phyloP scores from a whole-genome alignment of 768 basidiomycete species.

The Strobilomyces dryophilus region DNA sequence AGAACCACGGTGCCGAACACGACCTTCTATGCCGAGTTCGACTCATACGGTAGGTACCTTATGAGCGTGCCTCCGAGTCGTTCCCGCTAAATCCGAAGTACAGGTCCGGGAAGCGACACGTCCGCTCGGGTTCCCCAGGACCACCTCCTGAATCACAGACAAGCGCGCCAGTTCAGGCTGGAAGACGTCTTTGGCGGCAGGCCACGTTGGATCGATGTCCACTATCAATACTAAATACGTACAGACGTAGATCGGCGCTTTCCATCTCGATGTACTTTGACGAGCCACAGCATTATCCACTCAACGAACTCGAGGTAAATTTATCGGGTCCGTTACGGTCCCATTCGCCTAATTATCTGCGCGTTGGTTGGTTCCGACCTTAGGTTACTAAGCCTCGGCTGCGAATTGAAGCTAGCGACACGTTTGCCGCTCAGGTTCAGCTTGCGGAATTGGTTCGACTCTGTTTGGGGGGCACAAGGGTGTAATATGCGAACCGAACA shows the following conservation, averaged over 20 bases:
- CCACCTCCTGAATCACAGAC: not conserved
- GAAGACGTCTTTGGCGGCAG: not conserved
- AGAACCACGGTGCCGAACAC: not conserved
- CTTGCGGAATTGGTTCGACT: no score
- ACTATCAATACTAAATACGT: not conserved
- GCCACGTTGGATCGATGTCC: not conserved
- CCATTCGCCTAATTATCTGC: no score
- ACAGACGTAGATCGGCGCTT: not conserved
- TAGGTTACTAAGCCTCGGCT: no score
- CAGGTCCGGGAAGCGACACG: not conserved
- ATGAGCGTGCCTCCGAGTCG: not conserved
- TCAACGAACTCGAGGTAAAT: no score
- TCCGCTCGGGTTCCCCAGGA: not conserved
- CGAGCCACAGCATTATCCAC: no score
- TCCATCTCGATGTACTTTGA: no score
- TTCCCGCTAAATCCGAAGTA: not conserved
- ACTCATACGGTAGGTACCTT: not conserved
- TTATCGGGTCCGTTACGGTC: no score
- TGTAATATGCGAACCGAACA: no score
- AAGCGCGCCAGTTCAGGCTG: not conserved
- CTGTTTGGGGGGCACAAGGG: no score
- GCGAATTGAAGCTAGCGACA: no score
- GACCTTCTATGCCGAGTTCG: not conserved
- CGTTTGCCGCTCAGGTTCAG: no score
- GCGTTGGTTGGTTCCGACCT: no score